These are phyloP conservation scores for Macrolepiota dolichaula DNA, from an alignment of 768 basidiomycete genomes.

Conservation along the genomic window DNA sequence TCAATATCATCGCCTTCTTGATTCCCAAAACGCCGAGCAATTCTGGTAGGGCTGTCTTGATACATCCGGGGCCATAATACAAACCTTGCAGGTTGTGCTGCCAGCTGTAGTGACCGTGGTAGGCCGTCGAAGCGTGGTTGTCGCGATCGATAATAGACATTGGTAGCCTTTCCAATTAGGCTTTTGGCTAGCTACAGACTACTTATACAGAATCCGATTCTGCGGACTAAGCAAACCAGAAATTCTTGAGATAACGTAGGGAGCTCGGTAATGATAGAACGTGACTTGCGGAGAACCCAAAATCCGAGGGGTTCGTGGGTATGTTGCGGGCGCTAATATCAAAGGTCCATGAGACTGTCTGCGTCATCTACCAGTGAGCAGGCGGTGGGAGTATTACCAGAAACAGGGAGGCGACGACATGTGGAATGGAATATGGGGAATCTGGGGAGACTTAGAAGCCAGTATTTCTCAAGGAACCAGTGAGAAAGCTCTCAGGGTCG, in stretches of 20 bases:
- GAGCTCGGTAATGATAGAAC: neutral
- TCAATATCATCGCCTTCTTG: conserved; percentile 67
- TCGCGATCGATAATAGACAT: conserved; percentile 28
- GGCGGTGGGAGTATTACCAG: neutral
- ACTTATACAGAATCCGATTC: neutral
- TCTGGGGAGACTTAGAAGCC: neutral
- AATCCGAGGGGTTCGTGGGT: neutral
- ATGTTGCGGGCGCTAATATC: neutral
- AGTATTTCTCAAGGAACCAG: neutral
- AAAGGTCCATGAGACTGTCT: neutral
- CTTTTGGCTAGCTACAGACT: neutral
- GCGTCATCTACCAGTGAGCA: neutral
- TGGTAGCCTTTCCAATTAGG: neutral
- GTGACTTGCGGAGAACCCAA: neutral
- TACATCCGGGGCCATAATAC: conserved; percentile 70
- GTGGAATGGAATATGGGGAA: neutral
- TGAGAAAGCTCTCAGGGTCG: neutral
- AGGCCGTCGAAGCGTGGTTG: conserved; percentile 18
- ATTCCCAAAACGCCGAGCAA: conserved; percentile 51
- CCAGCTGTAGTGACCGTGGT: conserved; percentile 62
- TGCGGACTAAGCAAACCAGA: neutral
- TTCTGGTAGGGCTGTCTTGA: conserved; percentile 60
- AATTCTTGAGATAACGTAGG: neutral
- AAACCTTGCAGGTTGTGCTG: conserved; percentile 65
- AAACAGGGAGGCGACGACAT: neutral